A percentile compares a stretch with the other conserved stretches of the same genome.
Conservation (phyloP, 1,284 basidiomycete genomes). For the Trametes hirsuta region DNA sequence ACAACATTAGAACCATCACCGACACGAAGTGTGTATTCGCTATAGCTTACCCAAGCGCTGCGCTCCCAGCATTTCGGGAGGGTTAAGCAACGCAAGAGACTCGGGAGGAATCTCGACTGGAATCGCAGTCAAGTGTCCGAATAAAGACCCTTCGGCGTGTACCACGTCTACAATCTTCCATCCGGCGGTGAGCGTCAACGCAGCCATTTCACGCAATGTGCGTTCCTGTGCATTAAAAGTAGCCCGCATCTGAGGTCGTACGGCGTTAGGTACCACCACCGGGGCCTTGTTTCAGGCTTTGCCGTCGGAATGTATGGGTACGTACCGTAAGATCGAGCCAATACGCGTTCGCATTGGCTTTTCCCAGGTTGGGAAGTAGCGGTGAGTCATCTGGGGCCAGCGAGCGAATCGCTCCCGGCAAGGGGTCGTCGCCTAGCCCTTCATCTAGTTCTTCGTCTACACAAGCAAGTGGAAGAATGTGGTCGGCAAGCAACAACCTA, state of each 20-base stretch:
- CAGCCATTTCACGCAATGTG: conserved; percentile 65
- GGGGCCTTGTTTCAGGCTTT: not conserved
- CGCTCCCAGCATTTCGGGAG: not conserved
- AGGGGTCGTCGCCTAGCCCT: conserved; percentile 28
- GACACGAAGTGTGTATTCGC: not conserved
- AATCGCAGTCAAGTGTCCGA: conserved; percentile 68
- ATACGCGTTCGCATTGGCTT: conserved; percentile 70
- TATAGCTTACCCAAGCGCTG: not conserved
- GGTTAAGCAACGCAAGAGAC: conserved; percentile 21
- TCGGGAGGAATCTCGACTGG: conserved; percentile 51
- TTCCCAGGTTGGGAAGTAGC: conserved; percentile 69
- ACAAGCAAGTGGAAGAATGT: conserved; percentile 70
- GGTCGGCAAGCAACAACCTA: conserved; percentile 67
- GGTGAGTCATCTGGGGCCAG: conserved; percentile 51
- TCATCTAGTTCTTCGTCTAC: conserved; percentile 44
- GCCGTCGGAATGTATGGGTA: not conserved
- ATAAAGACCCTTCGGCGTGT: conserved; percentile 60
- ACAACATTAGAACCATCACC: no score
- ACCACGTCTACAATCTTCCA: conserved; percentile 68
- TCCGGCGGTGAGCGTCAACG: conserved; percentile 60
- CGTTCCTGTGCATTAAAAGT: conserved; percentile 74
- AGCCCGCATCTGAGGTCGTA: conserved; percentile 60
- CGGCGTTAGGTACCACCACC: not conserved
- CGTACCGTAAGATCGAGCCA: conserved; percentile 74
- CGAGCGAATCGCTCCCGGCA: conserved; percentile 31